A percentile compares a stretch with the other conserved stretches of the same genome.
phyloP scores from a whole-genome alignment of 352 stramenopile genomes.

The Peronosclerospora sorghi region DNA sequence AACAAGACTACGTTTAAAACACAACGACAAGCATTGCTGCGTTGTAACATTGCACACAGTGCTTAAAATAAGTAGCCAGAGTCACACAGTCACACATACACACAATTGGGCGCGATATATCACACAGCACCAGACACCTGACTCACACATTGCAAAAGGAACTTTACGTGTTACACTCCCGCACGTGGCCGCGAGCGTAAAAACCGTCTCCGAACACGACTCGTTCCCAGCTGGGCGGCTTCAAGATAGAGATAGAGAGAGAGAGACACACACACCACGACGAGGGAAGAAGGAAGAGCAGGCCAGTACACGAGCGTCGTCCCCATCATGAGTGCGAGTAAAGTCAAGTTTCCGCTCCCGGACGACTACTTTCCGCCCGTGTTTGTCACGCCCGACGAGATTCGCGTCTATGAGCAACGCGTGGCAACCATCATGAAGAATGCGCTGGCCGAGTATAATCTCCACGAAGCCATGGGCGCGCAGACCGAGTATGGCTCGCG shows the following conservation, averaged over 20 bases:
- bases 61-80: too few species aligned
- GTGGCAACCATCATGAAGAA: conserved; percentile 34
- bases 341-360: conserved; percentile 26
- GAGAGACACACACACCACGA: too few species aligned
- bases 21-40: conserved; percentile 16
- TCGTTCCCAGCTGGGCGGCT: neutral
- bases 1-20: conserved; percentile 9
- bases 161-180: conserved; percentile 8
- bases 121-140: conserved; percentile 5
- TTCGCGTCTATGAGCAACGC: conserved; percentile 26
- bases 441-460: conserved; percentile 30
- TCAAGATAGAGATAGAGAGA: neutral
- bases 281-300: too few species aligned
- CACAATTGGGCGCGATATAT: conserved; percentile 14
- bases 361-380: conserved; percentile 30
- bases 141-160: conserved; percentile 30
- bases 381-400: conserved; percentile 15
- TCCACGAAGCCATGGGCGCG: conserved; percentile 28
- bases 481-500: conserved; percentile 26
- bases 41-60: conserved; percentile 27
- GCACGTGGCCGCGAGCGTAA: neutral
- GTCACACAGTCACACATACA: too few species aligned
- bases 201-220: neutral
- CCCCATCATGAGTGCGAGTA: conserved; percentile 16
- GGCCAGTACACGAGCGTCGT: too few species aligned